Evolutionary conservation across 305 asterid genomes (phyloP), one percentile per base, ranked within the genome.

Genomic region (Solanum chacoense): DNA sequence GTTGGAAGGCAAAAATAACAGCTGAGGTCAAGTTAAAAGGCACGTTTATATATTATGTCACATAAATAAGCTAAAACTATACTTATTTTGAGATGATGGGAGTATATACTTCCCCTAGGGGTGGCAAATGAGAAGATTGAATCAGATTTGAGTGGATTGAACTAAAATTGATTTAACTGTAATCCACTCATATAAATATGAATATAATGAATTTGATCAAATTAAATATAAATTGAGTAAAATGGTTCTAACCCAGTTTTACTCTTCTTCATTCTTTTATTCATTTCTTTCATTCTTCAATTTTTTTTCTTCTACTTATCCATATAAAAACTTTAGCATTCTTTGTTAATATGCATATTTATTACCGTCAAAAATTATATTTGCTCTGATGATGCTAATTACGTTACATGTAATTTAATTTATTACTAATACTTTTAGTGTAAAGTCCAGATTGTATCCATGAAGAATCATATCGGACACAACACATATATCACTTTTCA

Each of bases 71-170:
- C 6, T 0, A 63, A 63, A 8, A n/a, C 0, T 22, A 63, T 22
- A 63, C 0, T 8, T 63, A 22, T 63, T 63, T 63, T 63, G 28
- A 22, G 13, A 63, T 0, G 0, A 12, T 0, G 3, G 71, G 6
- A 22, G 28, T 63, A 0, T 22, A 63, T 63, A 22, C 71, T 63
- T 6, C 28, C 11, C 6, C 26, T 18, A 3, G 69, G 26, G 12
- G 3, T 42, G 10, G 0, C 69, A 63, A 0, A 22, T 63, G 28
- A 63, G 71, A 22, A 63, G 71, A 63, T 63, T n/a, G 6, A 63
- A 63, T 8, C 28, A 63, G 3, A 63, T 63, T 63, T 63, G 3
- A 22, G 26, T 63, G 71, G 71, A 63, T 22, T 63, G 71, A 63
- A 13, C 28, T 22, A 63, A 22, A 22, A 8, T 63, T 63, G 71